These are phyloP conservation scores for Tetrahymena thermophila DNA, from an alignment of 73 alveolate genomes.

Conservation along the genomic window DNA sequence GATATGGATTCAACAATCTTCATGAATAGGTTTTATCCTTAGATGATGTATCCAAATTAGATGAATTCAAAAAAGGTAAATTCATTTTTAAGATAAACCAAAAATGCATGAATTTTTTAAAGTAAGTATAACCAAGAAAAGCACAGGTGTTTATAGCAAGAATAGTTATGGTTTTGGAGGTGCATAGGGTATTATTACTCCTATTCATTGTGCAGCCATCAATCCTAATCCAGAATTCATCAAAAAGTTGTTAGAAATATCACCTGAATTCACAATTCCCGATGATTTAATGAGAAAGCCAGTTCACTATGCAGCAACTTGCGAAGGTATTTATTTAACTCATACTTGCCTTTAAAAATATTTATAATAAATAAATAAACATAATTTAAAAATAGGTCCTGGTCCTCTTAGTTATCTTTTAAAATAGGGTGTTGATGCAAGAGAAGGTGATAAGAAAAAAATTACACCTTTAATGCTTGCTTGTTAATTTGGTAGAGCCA, in stretches of 20 bases:
- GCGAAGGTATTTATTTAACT: constrained; percentile 37
- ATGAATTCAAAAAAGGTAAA: constrained; percentile 34
- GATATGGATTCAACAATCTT: constrained; percentile 86
- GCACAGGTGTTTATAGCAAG: constrained; percentile 58
- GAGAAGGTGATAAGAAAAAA: constrained; percentile 75
- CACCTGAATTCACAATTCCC: constrained; percentile 58
- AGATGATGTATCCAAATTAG: constrained; percentile 52
- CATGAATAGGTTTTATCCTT: constrained; percentile 79
- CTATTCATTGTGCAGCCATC: constrained; percentile 94
- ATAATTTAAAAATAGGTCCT: constrained; percentile 4
- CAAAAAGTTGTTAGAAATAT: constrained; percentile 55
- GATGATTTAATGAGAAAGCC: constrained; percentile 83
- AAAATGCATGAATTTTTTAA: background rate
- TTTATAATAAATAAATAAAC: background rate
- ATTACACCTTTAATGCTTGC: constrained; percentile 87
- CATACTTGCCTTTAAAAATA: background rate
- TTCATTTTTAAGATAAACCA: background rate
- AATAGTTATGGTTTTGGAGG: background rate
- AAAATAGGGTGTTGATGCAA: constrained; percentile 70
- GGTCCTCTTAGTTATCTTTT: constrained; percentile 77
- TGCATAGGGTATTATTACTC: constrained; percentile 72
- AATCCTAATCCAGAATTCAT: constrained; percentile 83
- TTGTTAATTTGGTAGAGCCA: constrained; percentile 73
- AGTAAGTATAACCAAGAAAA: constrained; percentile 70
- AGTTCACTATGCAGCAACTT: constrained; percentile 96